Evolutionary conservation across 495 filamentous ascomycete species (phyloP).

Genomic region (Penicillium goetzii): DNA sequence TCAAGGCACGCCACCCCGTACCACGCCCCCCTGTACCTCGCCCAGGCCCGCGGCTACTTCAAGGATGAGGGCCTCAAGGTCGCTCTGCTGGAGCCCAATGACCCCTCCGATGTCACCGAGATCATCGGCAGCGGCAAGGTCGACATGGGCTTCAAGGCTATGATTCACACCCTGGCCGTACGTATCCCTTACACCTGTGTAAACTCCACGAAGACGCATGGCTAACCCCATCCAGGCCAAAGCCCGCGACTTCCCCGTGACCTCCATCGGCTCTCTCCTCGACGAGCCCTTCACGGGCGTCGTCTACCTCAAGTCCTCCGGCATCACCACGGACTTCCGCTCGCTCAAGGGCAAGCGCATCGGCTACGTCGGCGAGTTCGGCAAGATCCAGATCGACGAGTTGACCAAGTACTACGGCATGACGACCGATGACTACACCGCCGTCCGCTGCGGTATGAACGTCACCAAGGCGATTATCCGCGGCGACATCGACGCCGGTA

Average conservation of each 20-base stretch:
- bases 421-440: slow-evolving; percentile 69
- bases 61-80: slow-evolving; percentile 71
- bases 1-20: slow-evolving; percentile 72
- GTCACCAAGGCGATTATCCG: slow-evolving; percentile 67
- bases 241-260: slow-evolving; percentile 69
- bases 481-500: slow-evolving; percentile 68
- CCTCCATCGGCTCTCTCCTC: slow-evolving; percentile 67
- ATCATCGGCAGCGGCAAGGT: slow-evolving; percentile 72
- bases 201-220: too few species aligned
- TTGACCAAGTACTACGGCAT: slow-evolving; percentile 74
- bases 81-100: slow-evolving; percentile 71
- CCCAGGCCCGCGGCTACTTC: slow-evolving; percentile 71
- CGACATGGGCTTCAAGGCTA: slow-evolving; percentile 75
- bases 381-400: slow-evolving; percentile 78
- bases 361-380: slow-evolving; percentile 74
- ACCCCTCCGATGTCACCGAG: slow-evolving; percentile 72
- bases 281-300: slow-evolving; percentile 76
- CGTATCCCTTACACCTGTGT: slow-evolving; percentile 15
- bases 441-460: slow-evolving; percentile 67
- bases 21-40: slow-evolving; percentile 72
- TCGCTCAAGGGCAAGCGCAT: slow-evolving; percentile 69
- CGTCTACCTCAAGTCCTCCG: slow-evolving; percentile 68
- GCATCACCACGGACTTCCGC: slow-evolving; percentile 66
- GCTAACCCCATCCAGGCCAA: slow-evolving; percentile 52
- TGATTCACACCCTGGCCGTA: slow-evolving; percentile 74